Evolutionary conservation across 179 eudicot genomes (phyloP).

Genomic region (Corrigiola litoralis): DNA sequence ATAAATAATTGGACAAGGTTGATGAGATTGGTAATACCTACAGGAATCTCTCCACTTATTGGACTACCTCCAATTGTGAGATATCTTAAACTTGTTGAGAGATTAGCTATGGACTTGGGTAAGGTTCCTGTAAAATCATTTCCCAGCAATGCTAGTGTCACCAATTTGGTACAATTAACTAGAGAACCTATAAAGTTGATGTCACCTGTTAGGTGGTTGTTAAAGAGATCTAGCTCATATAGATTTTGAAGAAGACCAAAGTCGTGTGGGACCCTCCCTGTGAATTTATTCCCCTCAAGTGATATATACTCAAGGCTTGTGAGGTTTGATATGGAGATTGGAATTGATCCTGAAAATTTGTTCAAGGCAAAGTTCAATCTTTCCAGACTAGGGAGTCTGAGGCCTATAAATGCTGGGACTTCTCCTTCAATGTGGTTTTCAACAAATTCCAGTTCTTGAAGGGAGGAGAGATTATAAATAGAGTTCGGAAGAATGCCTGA

Average conservation of each 20-base stretch:
- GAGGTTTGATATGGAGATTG: slow-evolving; percentile 35
- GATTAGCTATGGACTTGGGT: slow-evolving; percentile 25
- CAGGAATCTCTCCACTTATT: slow-evolving; percentile 23
- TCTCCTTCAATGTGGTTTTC: slow-evolving; percentile 20
- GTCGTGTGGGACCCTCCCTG: slow-evolving; percentile 14
- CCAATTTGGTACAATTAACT: slow-evolving; percentile 25
- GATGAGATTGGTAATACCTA: slow-evolving; percentile 10
- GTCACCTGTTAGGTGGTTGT: slow-evolving; percentile 25
- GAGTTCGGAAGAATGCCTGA: slow-evolving; percentile 27
- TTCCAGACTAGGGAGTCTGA: slow-evolving; percentile 26
- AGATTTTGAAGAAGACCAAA: slow-evolving; percentile 6
- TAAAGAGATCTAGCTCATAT: background rate
- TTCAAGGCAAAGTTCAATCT: slow-evolving; percentile 15
- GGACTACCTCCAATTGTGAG: background rate
- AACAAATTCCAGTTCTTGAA: background rate
- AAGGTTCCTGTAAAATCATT: slow-evolving; percentile 17
- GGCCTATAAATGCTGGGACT: slow-evolving; percentile 33
- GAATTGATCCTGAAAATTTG: slow-evolving; percentile 32
- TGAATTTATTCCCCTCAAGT: slow-evolving; percentile 2
- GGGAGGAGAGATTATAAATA: slow-evolving; percentile 25
- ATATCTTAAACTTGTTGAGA: slow-evolving; percentile 9
- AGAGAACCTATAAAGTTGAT: slow-evolving; percentile 25
- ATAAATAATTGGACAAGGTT: background rate
- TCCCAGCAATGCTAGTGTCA: background rate
- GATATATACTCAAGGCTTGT: slow-evolving; percentile 9